Evolutionary conservation across 768 basidiomycete genomes (phyloP).

Genomic region (Rhizopogon sp.): DNA sequence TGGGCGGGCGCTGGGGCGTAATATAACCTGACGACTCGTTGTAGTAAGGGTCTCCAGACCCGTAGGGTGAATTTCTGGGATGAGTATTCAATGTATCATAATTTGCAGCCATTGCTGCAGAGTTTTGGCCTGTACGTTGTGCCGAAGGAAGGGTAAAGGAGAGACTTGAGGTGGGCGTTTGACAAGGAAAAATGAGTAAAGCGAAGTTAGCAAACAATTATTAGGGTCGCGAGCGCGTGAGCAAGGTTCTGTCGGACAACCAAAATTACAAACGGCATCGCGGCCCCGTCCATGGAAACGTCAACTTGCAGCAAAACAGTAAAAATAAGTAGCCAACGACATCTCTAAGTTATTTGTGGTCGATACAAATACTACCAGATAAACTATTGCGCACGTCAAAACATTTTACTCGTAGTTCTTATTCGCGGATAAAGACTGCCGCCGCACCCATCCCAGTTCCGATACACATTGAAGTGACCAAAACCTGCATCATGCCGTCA

Average conservation of each 20-base stretch:
- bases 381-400: no score
- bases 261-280: conserved; percentile 7
- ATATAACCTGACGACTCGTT: conserved; percentile 67
- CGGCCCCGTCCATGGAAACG: neutral
- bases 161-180: conserved; percentile 19
- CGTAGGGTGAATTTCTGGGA: conserved; percentile 36
- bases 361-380: neutral
- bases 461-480: conserved; percentile 90
- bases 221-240: no score
- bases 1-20: conserved; percentile 40
- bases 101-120: conserved; percentile 33
- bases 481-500: conserved; percentile 40
- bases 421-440: conserved; percentile 61
- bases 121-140: conserved; percentile 10
- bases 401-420: neutral
- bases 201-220: neutral
- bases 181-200: conserved; percentile 9
- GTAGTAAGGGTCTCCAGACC: conserved; percentile 66
- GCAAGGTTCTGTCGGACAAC: neutral
- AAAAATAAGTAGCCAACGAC: neutral
- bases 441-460: conserved; percentile 92
- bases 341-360: neutral
- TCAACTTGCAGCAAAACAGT: neutral
- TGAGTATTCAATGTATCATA: conserved; percentile 28
- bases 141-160: conserved; percentile 9